These are phyloP conservation scores for Colletotrichum tropicicola DNA, from an alignment of 2,329 filamentous ascomycete species.

Conservation along the genomic window DNA sequence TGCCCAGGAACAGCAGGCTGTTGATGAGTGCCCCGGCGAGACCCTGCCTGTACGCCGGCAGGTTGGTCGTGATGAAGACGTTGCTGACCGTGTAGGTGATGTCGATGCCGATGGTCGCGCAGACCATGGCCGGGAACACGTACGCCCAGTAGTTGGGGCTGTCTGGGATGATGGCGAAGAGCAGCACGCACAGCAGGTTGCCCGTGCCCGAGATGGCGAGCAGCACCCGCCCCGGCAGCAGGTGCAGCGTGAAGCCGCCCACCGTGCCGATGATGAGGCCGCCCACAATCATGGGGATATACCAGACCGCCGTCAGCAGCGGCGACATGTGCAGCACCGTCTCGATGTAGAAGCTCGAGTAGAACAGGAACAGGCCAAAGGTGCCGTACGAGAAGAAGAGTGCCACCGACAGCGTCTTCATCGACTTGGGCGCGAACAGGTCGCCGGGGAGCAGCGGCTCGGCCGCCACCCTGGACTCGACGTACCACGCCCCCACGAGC, in stretches of 20 bases:
- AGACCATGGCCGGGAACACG: slow-evolving; percentile 76
- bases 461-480: slow-evolving; percentile 69
- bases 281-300: slow-evolving; percentile 72
- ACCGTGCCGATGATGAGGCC: slow-evolving; percentile 71
- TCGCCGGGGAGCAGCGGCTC: slow-evolving; percentile 70
- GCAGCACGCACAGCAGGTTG: slow-evolving; percentile 64
- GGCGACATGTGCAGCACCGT: slow-evolving; percentile 67
- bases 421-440: slow-evolving; percentile 69
- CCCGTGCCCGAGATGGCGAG: slow-evolving; percentile 69
- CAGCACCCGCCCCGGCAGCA: slow-evolving; percentile 69
- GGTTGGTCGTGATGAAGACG: slow-evolving; percentile 78
- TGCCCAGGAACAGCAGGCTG: slow-evolving; percentile 74
- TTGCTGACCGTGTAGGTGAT: slow-evolving; percentile 80
- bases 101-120: slow-evolving; percentile 77
- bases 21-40: slow-evolving; percentile 78
- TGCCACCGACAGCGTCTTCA: slow-evolving; percentile 64
- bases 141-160: slow-evolving; percentile 77
- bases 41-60: slow-evolving; percentile 74
- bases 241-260: slow-evolving; percentile 74
- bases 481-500: slow-evolving; percentile 63
- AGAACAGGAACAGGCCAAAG: slow-evolving; percentile 69
- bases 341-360: slow-evolving; percentile 72
- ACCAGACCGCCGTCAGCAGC: slow-evolving; percentile 74
- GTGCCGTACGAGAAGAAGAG: slow-evolving; percentile 70
- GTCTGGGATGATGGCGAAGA: slow-evolving; percentile 71